Base-by-base conservation (phyloP, 2,329 filamentous ascomycete species). In the Tolypocladium pustulatum region DNA sequence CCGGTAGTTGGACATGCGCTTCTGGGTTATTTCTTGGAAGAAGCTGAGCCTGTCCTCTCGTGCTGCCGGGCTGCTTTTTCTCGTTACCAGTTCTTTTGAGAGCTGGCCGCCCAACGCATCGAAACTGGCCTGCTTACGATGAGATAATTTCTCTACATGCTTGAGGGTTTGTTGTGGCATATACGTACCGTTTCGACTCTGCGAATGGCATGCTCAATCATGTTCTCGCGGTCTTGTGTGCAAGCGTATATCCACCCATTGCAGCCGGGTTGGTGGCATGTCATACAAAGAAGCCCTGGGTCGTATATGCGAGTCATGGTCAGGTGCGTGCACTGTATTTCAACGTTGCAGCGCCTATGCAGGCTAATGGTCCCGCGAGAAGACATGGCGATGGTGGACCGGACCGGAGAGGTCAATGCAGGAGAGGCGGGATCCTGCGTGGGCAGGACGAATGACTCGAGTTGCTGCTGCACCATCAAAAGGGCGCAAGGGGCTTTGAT, bases 241-340 rank as follows among this genome's bases (percentile, higher is more conserved):
- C 90, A 94, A 60, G 81, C 77, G 70, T 90, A 94, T 27, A 94
- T 73, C 82, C 87, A 94, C 32, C 88, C 88, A 57, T 86, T 77
- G 20, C 77, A 72, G 0, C 86, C 81, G 1, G 71, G 70, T 46
- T 73, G 72, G 43, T 74, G 73, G 65, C 90, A 94, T 30, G 77
- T 67, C 9, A 78, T 72, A 72, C 90, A 94, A 22, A 69, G 66
- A 54, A 76, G 69, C 34, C 76, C 68, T 25, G 72, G 59, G 38
- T 79, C 80, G 65, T 85, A 89, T 52, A 90, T 70, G 34, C 87
- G 83, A 12, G 83, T 82, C 80, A 91, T 86, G 58, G 79, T 84
- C 53, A 84, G 73, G 67, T 92, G 89, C 2, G 84, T 88, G 71
- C 89, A 91, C 60, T 69, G 65, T 1, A 70, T 65, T 54, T 66